Conservation (phyloP, 257 asterid species). For the Leonotis leonurus region DNA sequence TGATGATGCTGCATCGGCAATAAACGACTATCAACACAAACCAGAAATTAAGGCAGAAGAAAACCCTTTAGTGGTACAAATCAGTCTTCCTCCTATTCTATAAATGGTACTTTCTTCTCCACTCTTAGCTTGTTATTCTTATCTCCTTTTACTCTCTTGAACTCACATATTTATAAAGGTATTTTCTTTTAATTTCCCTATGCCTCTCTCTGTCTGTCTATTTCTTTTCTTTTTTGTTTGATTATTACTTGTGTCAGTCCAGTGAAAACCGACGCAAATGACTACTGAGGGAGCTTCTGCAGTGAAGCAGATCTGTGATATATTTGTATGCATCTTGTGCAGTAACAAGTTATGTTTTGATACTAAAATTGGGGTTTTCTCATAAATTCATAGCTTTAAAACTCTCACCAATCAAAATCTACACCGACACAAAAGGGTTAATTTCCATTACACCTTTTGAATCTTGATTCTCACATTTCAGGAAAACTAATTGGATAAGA, state of each 20-base stretch:
- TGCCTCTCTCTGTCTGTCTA: not conserved
- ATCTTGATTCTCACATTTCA: not conserved
- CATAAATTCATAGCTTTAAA: not conserved
- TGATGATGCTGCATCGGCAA: slow-evolving; percentile 63
- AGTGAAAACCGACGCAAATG: slow-evolving; percentile 16
- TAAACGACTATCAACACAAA: slow-evolving; percentile 26
- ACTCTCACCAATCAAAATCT: not conserved
- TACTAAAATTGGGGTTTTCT: not conserved
- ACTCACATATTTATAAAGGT: too few relatives aligned
- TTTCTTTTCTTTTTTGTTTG: not conserved
- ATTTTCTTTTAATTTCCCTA: too few relatives aligned
- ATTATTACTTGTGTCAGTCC: not conserved
- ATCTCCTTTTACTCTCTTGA: not conserved
- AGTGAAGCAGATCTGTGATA: slow-evolving; percentile 22
- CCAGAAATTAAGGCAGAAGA: too few relatives aligned
- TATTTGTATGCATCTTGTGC: not conserved
- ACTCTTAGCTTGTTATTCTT: too few relatives aligned
- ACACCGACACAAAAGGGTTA: not conserved
- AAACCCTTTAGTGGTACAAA: not conserved
- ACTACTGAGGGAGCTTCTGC: slow-evolving; percentile 27
- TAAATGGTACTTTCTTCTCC: too few relatives aligned
- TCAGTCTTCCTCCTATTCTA: too few relatives aligned
- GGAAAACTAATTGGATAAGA: too few relatives aligned
- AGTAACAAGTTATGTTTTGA: not conserved
- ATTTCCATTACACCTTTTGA: not conserved